Conservation (phyloP, 169 alveolate genomes). For the Eimeria maxima region DNA sequence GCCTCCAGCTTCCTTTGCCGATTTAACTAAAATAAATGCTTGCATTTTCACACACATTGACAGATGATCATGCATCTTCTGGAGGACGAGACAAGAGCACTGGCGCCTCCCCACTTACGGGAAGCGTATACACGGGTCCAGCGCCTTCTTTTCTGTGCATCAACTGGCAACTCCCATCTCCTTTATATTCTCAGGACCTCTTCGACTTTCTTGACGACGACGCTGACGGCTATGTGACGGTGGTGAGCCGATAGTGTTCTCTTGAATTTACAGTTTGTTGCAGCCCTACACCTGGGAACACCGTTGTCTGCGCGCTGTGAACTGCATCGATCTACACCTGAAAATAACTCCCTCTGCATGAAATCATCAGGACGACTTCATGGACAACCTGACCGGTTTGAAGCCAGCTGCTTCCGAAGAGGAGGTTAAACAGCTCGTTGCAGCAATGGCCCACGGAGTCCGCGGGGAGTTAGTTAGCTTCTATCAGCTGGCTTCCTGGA, state of each 20-base stretch:
- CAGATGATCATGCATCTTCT: constrained; percentile 70
- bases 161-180: too few relatives aligned
- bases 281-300: not conserved
- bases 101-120: not conserved
- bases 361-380: constrained; percentile 59
- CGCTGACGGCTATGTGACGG: constrained; percentile 78
- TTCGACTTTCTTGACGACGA: constrained; percentile 71
- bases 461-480: constrained; percentile 71
- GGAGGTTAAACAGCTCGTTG: constrained; percentile 73
- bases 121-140: constrained; percentile 40
- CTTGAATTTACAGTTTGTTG: not conserved
- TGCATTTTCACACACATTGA: not conserved
- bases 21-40: too few relatives aligned
- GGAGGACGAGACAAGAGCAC: constrained; percentile 63
- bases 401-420: constrained; percentile 66
- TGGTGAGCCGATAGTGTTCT: constrained; percentile 12
- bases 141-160: not conserved
- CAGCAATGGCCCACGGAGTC: constrained; percentile 74
- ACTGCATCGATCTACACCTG: not conserved
- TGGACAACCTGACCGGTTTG: constrained; percentile 49
- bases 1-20: not conserved
- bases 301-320: not conserved
- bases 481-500: constrained; percentile 63
- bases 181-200: constrained; percentile 5
- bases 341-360: not conserved